Conservation (phyloP, 2,329 filamentous ascomycete genomes). For the Diplodia sapinea region DNA sequence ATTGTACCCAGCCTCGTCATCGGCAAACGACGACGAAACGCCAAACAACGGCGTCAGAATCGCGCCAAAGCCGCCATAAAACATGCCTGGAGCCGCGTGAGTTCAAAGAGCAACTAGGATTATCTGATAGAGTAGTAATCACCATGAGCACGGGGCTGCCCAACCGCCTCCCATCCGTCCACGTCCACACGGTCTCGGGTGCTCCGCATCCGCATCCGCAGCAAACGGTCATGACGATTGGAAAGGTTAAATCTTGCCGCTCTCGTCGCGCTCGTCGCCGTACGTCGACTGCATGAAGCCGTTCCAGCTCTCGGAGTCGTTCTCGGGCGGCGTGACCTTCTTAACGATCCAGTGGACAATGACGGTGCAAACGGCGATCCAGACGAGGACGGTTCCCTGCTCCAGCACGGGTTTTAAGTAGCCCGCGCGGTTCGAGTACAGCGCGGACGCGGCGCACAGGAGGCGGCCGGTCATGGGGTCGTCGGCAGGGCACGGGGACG, state of each 20-base stretch:
- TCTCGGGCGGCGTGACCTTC: constrained; percentile 24
- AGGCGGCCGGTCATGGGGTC: constrained; percentile 13
- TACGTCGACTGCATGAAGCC: constrained; percentile 27
- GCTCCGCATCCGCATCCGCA: neutral
- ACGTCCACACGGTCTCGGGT: neutral
- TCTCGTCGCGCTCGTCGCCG: constrained; percentile 20
- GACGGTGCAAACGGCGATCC: constrained; percentile 17
- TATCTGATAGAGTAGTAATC: constrained; percentile 19
- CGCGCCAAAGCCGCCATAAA: constrained; percentile 58
- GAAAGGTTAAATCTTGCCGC: neutral
- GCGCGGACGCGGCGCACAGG: neutral
- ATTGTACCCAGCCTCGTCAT: constrained; percentile 51
- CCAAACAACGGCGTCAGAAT: constrained; percentile 57
- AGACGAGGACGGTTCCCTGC: constrained; percentile 15
- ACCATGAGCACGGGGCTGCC: constrained; percentile 54
- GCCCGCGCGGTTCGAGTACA: neutral
- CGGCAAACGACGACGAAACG: constrained; percentile 52
- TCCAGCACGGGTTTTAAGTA: constrained; percentile 19
- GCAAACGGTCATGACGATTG: too few species aligned
- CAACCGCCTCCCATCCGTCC: neutral
- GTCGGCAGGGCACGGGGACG: constrained; percentile 16
- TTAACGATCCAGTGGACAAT: constrained; percentile 20
- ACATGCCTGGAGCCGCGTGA: constrained; percentile 45
- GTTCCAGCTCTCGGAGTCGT: constrained; percentile 28
- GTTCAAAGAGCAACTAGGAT: too few species aligned